These are phyloP conservation scores for Euphorbia corollata DNA, from an alignment of 441 rosid genomes.

Conservation along the genomic window DNA sequence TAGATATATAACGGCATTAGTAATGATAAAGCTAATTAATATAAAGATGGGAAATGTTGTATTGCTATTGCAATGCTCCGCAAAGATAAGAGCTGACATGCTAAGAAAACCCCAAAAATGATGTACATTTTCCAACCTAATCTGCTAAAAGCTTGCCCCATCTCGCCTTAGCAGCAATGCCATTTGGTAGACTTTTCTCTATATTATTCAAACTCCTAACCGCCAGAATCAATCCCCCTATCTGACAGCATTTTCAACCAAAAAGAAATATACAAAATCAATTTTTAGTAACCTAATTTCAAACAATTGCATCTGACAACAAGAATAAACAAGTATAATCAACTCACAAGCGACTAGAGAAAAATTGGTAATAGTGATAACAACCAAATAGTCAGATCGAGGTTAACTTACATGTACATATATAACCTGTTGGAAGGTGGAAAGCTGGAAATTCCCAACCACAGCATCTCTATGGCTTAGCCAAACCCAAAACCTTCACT, in stretches of 20 bases:
- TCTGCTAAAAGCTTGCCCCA: not conserved
- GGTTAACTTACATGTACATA: constrained; percentile 35
- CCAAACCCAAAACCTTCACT: constrained; percentile 97
- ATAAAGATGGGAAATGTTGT: constrained; percentile 12
- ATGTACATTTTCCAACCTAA: constrained; percentile 10
- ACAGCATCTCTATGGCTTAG: constrained; percentile 21
- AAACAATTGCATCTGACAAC: too few relatives aligned
- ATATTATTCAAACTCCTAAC: constrained; percentile 18
- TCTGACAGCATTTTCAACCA: not conserved
- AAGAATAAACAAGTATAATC: too few relatives aligned
- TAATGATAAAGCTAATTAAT: not conserved
- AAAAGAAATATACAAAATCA: not conserved
- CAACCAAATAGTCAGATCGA: not conserved
- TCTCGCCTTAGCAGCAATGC: not conserved
- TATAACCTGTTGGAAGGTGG: constrained; percentile 13
- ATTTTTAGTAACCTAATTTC: too few relatives aligned
- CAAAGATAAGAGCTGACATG: not conserved
- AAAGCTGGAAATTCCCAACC: constrained; percentile 17
- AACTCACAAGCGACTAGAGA: too few relatives aligned
- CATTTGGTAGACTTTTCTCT: not conserved
- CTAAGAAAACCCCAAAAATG: constrained; percentile 18
- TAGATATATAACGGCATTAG: not conserved
- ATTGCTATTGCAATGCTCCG: constrained; percentile 1
- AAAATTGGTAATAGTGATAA: too few relatives aligned
- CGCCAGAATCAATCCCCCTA: constrained; percentile 7